Conservation (phyloP, 352 stramenopile genomes). For the Phytophthora boehmeriae region DNA sequence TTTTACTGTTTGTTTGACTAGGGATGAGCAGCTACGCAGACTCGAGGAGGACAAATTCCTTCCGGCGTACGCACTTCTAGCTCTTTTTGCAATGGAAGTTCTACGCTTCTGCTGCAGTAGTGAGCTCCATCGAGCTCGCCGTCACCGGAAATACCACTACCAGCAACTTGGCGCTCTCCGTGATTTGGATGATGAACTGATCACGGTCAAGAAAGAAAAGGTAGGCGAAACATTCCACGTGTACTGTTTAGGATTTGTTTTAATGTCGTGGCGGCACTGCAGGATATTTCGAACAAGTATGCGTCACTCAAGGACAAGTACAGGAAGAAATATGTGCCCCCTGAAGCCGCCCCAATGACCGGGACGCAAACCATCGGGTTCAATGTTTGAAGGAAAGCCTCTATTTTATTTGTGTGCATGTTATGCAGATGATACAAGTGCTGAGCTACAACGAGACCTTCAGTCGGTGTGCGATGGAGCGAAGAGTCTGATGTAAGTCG, state of each 20-base stretch:
- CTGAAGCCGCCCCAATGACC: slow-evolving; percentile 37
- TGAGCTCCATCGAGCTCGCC: slow-evolving; percentile 48
- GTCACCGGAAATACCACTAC: slow-evolving; percentile 66
- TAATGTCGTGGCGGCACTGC: neutral
- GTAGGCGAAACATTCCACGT: slow-evolving; percentile 20
- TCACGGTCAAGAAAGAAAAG: slow-evolving; percentile 72
- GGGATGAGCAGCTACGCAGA: slow-evolving; percentile 55
- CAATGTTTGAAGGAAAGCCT: slow-evolving; percentile 42
- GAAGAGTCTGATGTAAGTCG: slow-evolving; percentile 43
- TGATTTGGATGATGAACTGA: slow-evolving; percentile 73
- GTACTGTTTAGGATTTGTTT: neutral
- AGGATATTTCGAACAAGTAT: slow-evolving; percentile 83
- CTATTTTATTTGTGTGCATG: slow-evolving; percentile 22
- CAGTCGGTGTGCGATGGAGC: slow-evolving; percentile 47
- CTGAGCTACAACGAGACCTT: slow-evolving; percentile 41
- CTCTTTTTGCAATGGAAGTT: slow-evolving; percentile 70
- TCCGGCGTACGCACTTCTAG: slow-evolving; percentile 65
- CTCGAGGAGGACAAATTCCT: slow-evolving; percentile 75
- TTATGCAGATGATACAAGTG: too few species aligned
- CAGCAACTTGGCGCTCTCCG: slow-evolving; percentile 55
- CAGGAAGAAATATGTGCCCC: slow-evolving; percentile 71
- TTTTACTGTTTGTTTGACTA: slow-evolving; percentile 21
- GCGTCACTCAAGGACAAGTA: slow-evolving; percentile 76
- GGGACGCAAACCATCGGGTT: slow-evolving; percentile 24
- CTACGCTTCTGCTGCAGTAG: slow-evolving; percentile 75